phyloP scores from a whole-genome alignment of 2,329 filamentous ascomycete species.

The Beauveria asiatica region DNA sequence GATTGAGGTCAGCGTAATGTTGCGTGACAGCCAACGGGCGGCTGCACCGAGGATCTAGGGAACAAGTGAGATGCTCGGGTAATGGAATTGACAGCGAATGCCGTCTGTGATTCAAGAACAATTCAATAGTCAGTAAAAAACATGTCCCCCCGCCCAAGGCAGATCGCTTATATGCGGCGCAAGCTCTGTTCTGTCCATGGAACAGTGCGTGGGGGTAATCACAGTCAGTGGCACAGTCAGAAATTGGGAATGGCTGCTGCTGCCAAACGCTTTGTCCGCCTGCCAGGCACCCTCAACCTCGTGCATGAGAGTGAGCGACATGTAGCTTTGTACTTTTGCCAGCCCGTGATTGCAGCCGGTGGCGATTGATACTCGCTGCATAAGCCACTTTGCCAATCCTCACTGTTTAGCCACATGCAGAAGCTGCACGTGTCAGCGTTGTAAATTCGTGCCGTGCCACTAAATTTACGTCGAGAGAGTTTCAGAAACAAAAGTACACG shows the following conservation, averaged over 20 bases:
- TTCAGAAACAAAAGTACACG: no score
- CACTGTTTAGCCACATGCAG: not conserved
- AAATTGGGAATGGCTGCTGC: not conserved
- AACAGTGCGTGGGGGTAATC: not conserved
- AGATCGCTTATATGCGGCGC: no score
- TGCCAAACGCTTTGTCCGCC: constrained; percentile 3
- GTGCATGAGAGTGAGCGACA: not conserved
- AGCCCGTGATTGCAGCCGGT: not conserved
- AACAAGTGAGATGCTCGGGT: not conserved
- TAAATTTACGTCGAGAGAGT: no score
- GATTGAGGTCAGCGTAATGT: no score
- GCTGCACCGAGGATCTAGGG: not conserved
- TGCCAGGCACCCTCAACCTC: not conserved
- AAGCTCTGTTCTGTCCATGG: not conserved
- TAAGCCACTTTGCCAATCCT: not conserved
- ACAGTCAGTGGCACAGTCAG: not conserved
- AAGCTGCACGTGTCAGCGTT: not conserved
- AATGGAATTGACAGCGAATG: no score
- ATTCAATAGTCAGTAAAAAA: no score
- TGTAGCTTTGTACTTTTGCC: not conserved
- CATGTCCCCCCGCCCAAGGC: not conserved
- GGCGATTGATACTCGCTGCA: not conserved
- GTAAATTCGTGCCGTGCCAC: no score
- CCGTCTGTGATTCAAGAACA: no score
- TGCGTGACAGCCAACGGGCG: no score